Base-by-base conservation (phyloP, 1,139 yeast genomes). In the Suhomyces bribrorum region DNA sequence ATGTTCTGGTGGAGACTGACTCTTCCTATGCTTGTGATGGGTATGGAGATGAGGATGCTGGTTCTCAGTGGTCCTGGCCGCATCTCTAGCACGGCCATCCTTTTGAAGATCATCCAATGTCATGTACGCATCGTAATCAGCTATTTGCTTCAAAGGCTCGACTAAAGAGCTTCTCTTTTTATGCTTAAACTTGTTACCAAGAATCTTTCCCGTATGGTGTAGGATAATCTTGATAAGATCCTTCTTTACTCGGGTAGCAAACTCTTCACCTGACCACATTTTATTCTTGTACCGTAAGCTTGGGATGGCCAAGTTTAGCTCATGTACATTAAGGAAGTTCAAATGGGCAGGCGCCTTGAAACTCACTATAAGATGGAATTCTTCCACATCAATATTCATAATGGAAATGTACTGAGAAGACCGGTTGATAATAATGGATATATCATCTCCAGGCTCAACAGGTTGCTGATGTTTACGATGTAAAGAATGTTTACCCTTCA, bases 241-340 rank as follows among this genome's bases (percentile, higher is more conserved):
- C 49, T 79, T 83, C 55, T 82, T 78, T 36, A 88, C 56, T 29
- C 80, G 74, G 39, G 77, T 61, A 22, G 83, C 73, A 33, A 88
- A 69, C 44, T 89, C 97, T 46, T 84, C 79, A 35, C 79, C 79
- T 1, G 95, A 81, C 94, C 96, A 86, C 22, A 87, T 66, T 63
- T 81, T 82, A 59, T 87, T 77, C 32, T 59, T 59, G 54, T 86
- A 85, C 42, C 67, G 73, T 32, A 88, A 63, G n/a, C 63, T 64
- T 0, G 96, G 96, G 28, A 87, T 65, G 17, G 70, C 73, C 25
- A 89, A 67, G 17, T 71, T 73, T 44, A 90, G 73, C 45, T 81
- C 78, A 46, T 85, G 83, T 11, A 89, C 85, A 57, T 88, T 88
- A 7, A 88, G 73, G 31, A 89, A 64, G 44, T 75, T 77, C 38